Conservation (phyloP, 2,329 filamentous ascomycete genomes). For the Pezicula rhizophila region DNA sequence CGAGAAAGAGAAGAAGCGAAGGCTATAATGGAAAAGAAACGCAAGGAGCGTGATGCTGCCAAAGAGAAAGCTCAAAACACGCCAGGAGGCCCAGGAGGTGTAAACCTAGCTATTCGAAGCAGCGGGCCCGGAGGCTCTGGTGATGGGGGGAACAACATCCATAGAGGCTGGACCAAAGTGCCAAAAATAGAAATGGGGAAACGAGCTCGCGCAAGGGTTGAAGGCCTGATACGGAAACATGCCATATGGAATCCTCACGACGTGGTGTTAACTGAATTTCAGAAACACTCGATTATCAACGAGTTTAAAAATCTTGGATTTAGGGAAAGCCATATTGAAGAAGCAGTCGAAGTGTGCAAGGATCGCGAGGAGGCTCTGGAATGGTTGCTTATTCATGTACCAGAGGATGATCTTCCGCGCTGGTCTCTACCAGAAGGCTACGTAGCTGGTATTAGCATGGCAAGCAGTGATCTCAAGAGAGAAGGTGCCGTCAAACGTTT, state of each 20-base stretch:
- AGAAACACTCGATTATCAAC: conserved; percentile 57
- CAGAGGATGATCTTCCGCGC: conserved; percentile 88
- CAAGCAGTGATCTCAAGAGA: conserved; percentile 70
- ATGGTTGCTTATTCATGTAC: conserved; percentile 94
- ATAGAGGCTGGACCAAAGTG: conserved; percentile 74
- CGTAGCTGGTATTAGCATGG: conserved; percentile 81
- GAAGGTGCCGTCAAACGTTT: conserved; percentile 81
- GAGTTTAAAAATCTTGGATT: conserved; percentile 79
- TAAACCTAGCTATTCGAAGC: conserved; percentile 43
- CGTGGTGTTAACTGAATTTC: conserved; percentile 53
- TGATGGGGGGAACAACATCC: conserved; percentile 29
- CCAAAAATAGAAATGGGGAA: conserved; percentile 92
- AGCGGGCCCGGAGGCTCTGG: conserved; percentile 31
- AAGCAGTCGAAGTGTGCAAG: conserved; percentile 82
- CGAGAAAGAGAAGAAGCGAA: conserved; percentile 76
- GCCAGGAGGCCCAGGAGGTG: conserved; percentile 47
- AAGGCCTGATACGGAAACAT: conserved; percentile 70
- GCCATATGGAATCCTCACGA: conserved; percentile 83
- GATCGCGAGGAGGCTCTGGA: conserved; percentile 89
- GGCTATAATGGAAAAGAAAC: conserved; percentile 70
- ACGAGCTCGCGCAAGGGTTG: conserved; percentile 71
- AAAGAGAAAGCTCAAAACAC: conserved; percentile 62
- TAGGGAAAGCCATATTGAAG: conserved; percentile 80
- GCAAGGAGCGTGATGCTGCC: conserved; percentile 61
- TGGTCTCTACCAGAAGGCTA: conserved; percentile 94